phyloP scores from a whole-genome alignment of 176 grass and related monocot genomes.

The Guadua angustifolia region DNA sequence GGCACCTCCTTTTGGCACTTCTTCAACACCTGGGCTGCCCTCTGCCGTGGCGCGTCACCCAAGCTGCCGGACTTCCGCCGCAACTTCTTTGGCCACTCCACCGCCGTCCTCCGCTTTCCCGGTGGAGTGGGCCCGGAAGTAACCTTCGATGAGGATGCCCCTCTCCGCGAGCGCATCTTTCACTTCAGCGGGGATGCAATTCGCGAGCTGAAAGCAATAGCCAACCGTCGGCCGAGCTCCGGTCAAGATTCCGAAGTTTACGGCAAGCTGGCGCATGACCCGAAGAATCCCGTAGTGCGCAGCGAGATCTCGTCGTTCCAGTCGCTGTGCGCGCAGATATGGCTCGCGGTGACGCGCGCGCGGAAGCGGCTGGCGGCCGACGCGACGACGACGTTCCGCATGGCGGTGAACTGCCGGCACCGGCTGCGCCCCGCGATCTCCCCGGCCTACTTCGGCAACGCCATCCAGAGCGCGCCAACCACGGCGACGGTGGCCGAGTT shows the following conservation, averaged over 20 bases:
- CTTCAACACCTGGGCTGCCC: constrained; percentile 76
- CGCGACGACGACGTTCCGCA: constrained; percentile 71
- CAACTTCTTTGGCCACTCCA: constrained; percentile 81
- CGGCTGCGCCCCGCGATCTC: constrained; percentile 65
- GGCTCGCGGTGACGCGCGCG: constrained; percentile 74
- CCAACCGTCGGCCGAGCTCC: constrained; percentile 40
- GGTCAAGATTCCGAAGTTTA: constrained; percentile 59
- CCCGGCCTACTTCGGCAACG: constrained; percentile 86
- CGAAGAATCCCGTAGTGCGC: constrained; percentile 34
- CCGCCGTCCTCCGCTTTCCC: constrained; percentile 75
- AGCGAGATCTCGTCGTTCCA: constrained; percentile 88
- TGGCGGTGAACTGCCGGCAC: constrained; percentile 97
- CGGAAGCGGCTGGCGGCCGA: constrained; percentile 56
- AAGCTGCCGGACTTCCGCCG: constrained; percentile 67
- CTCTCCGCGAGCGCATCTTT: constrained; percentile 79
- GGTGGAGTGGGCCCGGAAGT: constrained; percentile 63
- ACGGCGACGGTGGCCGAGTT: constrained; percentile 72
- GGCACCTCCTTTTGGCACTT: constrained; percentile 97
- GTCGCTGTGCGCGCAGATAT: constrained; percentile 81
- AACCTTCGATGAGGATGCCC: constrained; percentile 74
- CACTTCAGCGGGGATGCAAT: constrained; percentile 70
- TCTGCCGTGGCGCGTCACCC: constrained; percentile 72
- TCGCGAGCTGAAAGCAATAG: constrained; percentile 67
- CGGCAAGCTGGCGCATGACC: constrained; percentile 80
- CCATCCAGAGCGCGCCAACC: constrained; percentile 90